Base-by-base conservation (phyloP, 2,329 filamentous ascomycete genomes). In the Aureobasidium sp. region DNA sequence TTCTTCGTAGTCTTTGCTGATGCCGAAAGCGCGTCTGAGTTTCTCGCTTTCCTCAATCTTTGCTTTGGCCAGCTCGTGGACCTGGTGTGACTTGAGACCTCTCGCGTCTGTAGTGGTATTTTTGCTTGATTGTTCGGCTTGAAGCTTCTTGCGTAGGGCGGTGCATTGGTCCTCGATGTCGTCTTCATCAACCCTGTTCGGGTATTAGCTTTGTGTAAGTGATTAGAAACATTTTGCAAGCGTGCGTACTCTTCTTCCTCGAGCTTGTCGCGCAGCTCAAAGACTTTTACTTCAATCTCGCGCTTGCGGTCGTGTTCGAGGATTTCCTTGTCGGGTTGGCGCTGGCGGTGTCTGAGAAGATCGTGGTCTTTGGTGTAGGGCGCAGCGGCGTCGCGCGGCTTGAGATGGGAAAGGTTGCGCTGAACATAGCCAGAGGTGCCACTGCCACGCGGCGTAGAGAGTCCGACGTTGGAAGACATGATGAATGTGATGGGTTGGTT, bases 341-440 rank as follows among this genome's bases (percentile, higher is more conserved):
- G 86, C 72, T 89, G 88, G 66, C 83, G 82, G 75, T 95, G 90
- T 70, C 86, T 87, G 68, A 89, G 81, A 63, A 79, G 81, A 69
- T 89, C 84, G 68, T 87, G 83, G 71, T 89, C 85, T 65, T 85
- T 85, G 48, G 59, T 63, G 75, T 96, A 96, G 0, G 91, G 92
- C 20, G 87, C 86, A 63, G 80, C 82, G 41, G 60, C 60, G 77
- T 96, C 91, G 77, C 93, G 91, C 34, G 90, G 91, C 72, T 84
- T 86, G 69, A 97, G 86, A 72, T 93, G 87, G 20, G 94, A 94
- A 39, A 91, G 85, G 79, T 97, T 99, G 75, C 91, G 90, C 77
- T 97, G 93, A 62, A 99, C 93, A 74, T 97, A 97, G 73, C 94
- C 94, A 0, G 93, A 97, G 62, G 94, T 99, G 52, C 94, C 94